Evolutionary conservation across 2,329 filamentous ascomycete species (phyloP).

Genomic region (Emydomyces testavorans): DNA sequence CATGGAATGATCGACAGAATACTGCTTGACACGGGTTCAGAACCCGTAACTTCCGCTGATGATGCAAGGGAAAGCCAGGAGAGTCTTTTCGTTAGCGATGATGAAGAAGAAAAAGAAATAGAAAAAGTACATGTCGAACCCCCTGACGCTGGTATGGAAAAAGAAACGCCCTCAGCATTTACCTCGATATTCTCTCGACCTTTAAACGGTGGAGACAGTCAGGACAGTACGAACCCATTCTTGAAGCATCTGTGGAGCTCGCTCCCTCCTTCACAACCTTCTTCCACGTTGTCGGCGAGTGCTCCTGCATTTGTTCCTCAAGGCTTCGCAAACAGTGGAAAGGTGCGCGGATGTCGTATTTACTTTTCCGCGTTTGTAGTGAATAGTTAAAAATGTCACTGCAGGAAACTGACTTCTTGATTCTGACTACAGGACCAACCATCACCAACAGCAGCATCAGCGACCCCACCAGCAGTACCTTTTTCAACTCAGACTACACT

Average conservation of each 20-base stretch:
- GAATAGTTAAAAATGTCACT: neutral
- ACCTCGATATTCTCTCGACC: slow-evolving; percentile 4
- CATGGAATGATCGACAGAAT: slow-evolving; percentile 41
- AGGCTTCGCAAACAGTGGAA: neutral
- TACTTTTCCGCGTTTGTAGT: neutral
- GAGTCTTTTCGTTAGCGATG: slow-evolving; percentile 30
- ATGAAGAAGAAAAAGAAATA: slow-evolving; percentile 23
- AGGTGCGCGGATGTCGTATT: neutral
- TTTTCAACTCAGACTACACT: neutral
- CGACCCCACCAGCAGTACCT: neutral
- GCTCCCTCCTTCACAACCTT: neutral
- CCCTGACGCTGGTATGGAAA: slow-evolving; percentile 13
- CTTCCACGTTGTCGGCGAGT: slow-evolving; percentile 13
- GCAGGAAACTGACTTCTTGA: neutral
- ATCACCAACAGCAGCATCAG: neutral
- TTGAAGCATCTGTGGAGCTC: neutral
- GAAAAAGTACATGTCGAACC: slow-evolving; percentile 19
- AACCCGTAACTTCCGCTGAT: slow-evolving; percentile 21
- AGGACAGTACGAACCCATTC: neutral
- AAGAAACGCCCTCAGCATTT: neutral
- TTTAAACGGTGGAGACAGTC: neutral
- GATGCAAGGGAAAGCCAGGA: slow-evolving; percentile 26
- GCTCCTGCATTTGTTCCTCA: slow-evolving; percentile 15
- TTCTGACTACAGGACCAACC: neutral
- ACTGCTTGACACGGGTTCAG: slow-evolving; percentile 24